Evolutionary conservation across 164 flowering plant genomes (phyloP).

Genomic region (Vitis cinerea): DNA sequence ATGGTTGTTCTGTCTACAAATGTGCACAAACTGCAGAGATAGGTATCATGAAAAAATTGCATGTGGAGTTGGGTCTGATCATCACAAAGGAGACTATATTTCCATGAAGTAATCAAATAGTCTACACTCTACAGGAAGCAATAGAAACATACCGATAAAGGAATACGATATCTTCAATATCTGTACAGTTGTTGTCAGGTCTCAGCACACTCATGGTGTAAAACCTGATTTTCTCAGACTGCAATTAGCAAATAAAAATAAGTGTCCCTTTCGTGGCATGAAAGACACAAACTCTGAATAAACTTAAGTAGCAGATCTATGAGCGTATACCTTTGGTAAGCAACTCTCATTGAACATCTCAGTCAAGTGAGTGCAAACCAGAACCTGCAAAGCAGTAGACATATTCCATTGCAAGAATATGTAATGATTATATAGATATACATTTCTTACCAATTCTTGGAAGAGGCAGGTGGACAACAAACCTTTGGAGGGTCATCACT

Average conservation of each 20-base stretch:
- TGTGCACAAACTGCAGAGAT: too few species aligned
- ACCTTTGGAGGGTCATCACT: conserved; percentile 87
- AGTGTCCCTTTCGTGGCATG: conserved; percentile 4
- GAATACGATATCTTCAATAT: conserved; percentile 75
- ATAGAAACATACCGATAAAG: conserved; percentile 61
- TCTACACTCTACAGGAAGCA: not conserved
- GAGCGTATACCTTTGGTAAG: conserved; percentile 51
- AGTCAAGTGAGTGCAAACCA: conserved; percentile 88
- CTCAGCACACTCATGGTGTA: conserved; percentile 92
- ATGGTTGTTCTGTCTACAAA: too few species aligned
- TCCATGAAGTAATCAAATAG: too few species aligned
- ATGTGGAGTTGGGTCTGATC: too few species aligned
- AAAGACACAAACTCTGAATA: not conserved
- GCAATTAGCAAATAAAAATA: conserved; percentile 16
- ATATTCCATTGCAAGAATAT: too few species aligned
- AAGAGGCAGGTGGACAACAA: conserved; percentile 14
- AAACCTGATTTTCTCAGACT: conserved; percentile 76
- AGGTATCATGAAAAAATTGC: too few species aligned
- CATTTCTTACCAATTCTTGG: not conserved
- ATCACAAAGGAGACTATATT: too few species aligned
- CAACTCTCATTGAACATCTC: conserved; percentile 67
- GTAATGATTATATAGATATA: not conserved
- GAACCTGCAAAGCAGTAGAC: conserved; percentile 50
- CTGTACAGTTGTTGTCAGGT: conserved; percentile 48
- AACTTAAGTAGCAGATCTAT: not conserved